Evolutionary conservation across 352 stramenopile species (phyloP), one percentile per base, ranked within the genome.

Genomic region (Pythium apleroticum): DNA sequence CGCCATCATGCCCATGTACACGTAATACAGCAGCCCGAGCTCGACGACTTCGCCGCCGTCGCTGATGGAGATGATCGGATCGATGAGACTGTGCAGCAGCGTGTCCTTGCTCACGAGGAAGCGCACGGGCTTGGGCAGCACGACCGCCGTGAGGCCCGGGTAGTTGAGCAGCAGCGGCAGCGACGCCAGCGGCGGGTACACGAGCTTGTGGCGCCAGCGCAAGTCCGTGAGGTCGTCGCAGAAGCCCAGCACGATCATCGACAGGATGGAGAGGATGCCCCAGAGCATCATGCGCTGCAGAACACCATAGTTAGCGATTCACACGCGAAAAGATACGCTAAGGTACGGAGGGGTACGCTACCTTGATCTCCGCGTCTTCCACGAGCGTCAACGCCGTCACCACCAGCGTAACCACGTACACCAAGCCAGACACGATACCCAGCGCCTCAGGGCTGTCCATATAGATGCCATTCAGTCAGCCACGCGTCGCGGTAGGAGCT

Each of bases 1-100:
- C 4, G 96, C 95, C 71, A 99, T 92, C 76, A 99, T 88, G 50
- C 93, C 93, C 96, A 99, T 99, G 80, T 99, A 99, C 3, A 99
- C 66, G 66, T 98, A 94, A 78, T 99, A 99, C 14, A 98, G 78
- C 10, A 94, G 68, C 11, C 96, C 96, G 31, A 99, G 71, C 66
- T 99, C 94, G 7, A 98, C 72, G 35, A 99, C 78, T 37, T 88
- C 80, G 25, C 95, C 95, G 27, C 89, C 74, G 39, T 89, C 78
- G 67, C 80, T 93, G 28, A 89, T 74, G 10, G 74, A 80, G 49
- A 96, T 73, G 22, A 95, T 31, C 7, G 82, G 77, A 49, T 77
- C 80, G 14, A 96, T 57, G 14, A 94, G 49, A 11, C 74, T 64
- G 69, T 93, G 65, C 27, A 95, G 48, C 31, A 75, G 28, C 43